Evolutionary conservation across 768 basidiomycete genomes (phyloP), one percentile per base, ranked within the genome.

Genomic region (Tephrocybe sp.): DNA sequence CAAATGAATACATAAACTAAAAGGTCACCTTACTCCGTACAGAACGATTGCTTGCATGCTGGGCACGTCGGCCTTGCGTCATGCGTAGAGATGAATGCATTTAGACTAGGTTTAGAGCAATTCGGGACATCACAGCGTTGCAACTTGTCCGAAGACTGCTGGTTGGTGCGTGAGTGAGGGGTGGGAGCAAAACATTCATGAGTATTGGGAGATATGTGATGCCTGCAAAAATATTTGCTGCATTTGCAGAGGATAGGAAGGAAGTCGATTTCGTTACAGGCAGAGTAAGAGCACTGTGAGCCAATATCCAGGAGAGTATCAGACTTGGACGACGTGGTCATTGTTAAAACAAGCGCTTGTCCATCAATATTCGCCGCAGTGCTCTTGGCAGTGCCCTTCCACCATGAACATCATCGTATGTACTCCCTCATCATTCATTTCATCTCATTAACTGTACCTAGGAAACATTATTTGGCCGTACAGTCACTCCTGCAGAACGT

Each of bases 381-480:
- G 26, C 26, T 26, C 26, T 26, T 26, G 26, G 26, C 26, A 7
- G 26, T 26, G 7, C 26, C 51, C 49, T 47, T 45, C 60, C 59
- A 68, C 63, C 72, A 89, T 90, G 88, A 90, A 90, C 69, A 85
- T 90, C 66, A 85, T 90, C 54, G 88, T 87, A 65, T 65, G 81
- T 68, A 50, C 17, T 23, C 40, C 39, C 45, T 16, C 33, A 16
- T 35, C 14, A 35, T 40, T 33, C n/a, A 39, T 23, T 38, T 32
- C 39, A 52, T 51, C 32, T 43, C 26, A 36, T 57, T 49, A 51
- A 55, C 17, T 10, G 31, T 58, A 50, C 43, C 34, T 47, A 98
- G 94, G 96, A 98, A 77, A 85, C 90, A 0, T 84, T 98, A 38
- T 98, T 98, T 67, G 96, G 96, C 9, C 86, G 92, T 41, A 85